Evolutionary conservation across 2,329 filamentous ascomycete genomes (phyloP), one percentile per base, ranked within the genome.

Genomic region (Apiospora hydei): DNA sequence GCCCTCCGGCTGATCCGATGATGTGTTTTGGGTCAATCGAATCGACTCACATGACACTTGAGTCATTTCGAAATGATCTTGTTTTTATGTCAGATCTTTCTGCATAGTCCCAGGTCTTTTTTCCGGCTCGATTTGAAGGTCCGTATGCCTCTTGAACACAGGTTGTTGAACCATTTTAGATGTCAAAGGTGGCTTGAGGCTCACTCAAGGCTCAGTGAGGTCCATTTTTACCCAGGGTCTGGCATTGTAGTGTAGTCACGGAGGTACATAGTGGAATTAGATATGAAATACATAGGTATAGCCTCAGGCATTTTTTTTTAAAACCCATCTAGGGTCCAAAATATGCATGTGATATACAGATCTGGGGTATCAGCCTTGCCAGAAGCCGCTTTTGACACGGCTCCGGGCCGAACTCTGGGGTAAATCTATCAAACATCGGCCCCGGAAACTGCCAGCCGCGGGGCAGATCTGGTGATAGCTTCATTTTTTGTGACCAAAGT

Each of bases 401-500:
- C 30, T 24, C 47, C 68, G 68, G 68, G 68, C 68, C 68, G 68
- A 26, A 41, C 14, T 69, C 66, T 71, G 71, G 71, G 71, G 71
- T 71, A 69, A 69, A 70, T 18, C 51, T 46, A 49, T 46, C 53
- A 46, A 47, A 46, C 51, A 13, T 47, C 14, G 43, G 69, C 38
- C 51, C 49, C 69, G 69, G 69, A 57, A 64, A 51, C n/a, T 51
- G 68, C 34, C 38, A 64, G 53, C 43, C 51, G 69, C 38, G 57
- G 69, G 57, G 51, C n/a, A 66, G 53, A 70, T 64, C 51, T 66
- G 38, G 57, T 43, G 69, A 73, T 73, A 68, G 72, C 72, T 71
- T 73, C 72, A 70, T 69, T 41, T 72, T 72, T 70, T 26, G 67
- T 44, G 72, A n/a, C 72, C 26, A 57, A 70, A 69, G 16, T 34